These are phyloP conservation scores for Corrigiola litoralis DNA, from an alignment of 179 eudicot species.

Conservation along the genomic window DNA sequence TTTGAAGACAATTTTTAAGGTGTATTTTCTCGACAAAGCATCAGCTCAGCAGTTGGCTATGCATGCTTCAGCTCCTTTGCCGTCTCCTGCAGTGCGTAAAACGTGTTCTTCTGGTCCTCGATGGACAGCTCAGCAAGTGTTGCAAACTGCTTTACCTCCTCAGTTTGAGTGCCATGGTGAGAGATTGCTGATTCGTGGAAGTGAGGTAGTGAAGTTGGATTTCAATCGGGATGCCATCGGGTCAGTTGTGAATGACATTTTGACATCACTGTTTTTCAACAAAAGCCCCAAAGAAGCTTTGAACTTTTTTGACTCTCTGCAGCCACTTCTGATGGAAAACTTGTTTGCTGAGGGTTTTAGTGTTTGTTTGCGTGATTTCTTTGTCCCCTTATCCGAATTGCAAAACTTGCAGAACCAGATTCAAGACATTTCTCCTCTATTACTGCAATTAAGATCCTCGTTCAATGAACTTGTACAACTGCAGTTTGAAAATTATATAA, in stretches of 20 bases:
- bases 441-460: constrained; percentile 41
- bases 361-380: constrained; percentile 64
- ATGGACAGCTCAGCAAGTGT: constrained; percentile 79
- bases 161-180: constrained; percentile 66
- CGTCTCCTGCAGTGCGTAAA: constrained; percentile 56
- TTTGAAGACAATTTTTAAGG: constrained; percentile 52
- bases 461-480: constrained; percentile 58
- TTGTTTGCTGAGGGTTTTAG: constrained; percentile 69
- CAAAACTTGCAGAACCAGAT: constrained; percentile 35
- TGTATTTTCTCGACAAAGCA: constrained; percentile 43
- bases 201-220: constrained; percentile 59
- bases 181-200: constrained; percentile 37
- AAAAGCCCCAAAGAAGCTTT: constrained; percentile 79
- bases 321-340: constrained; percentile 87
- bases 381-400: constrained; percentile 32
- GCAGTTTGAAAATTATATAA: constrained; percentile 58
- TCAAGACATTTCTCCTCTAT: constrained; percentile 45
- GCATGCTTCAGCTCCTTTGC: constrained; percentile 48
- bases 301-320: constrained; percentile 59
- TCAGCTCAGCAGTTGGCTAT: constrained; percentile 76
- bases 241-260: constrained; percentile 55
- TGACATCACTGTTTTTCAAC: constrained; percentile 55
- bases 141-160: constrained; percentile 69
- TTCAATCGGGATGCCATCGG: constrained; percentile 52
- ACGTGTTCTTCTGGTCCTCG: constrained; percentile 40